Base-by-base conservation (phyloP, 1,284 basidiomycete species). In the Boletellus deceptivus region DNA sequence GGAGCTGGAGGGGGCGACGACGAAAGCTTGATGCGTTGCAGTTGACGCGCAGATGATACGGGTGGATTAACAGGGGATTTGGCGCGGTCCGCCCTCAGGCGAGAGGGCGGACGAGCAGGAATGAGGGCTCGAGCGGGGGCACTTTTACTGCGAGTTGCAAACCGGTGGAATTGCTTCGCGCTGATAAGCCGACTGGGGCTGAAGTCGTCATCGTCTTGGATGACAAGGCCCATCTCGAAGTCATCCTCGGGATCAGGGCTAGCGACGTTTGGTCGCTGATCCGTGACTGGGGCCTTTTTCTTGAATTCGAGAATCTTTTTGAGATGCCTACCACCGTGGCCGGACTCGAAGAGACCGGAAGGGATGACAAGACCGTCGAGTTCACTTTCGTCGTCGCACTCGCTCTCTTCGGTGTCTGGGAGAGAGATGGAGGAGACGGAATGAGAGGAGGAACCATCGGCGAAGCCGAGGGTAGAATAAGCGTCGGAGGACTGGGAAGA, bases 401-500 rank as follows among this genome's bases (percentile, higher is more conserved):
- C 79, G 35, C 86, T 87, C 14, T 82, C 83, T 60, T 89, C 88
- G 0, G 84, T 82, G 48, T 84, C 82, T 2, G 83, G 82, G 31
- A 81, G 70, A 39, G 86, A 87, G 24, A 78, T 73, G 6, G 83
- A 84, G 1, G 82, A 79, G 4, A 79, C 79, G 41, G 84, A 88
- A 53, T 82, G 84, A 22, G 86, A 89, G 8, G 84, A 82, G 5
- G 82, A 87, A 33, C 78, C 78, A 58, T 83, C 84, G 45, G 82
- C 79, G 56, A 90, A 85, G 43, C 86, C 86, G 36, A 90, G 76
- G 35, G 82, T 77, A 34, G 87, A 90, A 60, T 87, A 89, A 6
- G 88, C 80, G 65, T 91, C 89, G 22, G 89, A 91, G 14, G 88
- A 90, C 60, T 88, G 84, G 4, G 89, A 91, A 11, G 89, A 89